phyloP scores from a whole-genome alignment of 2,329 filamentous ascomycete genomes.

The Ustulina deusta region DNA sequence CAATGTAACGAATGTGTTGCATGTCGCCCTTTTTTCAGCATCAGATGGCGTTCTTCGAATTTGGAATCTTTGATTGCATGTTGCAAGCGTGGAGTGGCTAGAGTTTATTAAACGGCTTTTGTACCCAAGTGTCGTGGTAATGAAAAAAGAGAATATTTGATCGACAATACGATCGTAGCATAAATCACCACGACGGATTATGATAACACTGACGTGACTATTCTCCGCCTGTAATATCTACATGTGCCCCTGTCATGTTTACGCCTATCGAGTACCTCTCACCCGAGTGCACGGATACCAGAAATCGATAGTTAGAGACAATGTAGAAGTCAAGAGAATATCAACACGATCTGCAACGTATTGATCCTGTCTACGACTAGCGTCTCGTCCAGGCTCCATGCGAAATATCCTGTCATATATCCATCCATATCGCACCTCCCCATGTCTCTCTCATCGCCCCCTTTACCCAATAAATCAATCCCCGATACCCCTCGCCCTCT shows the following conservation, averaged over 20 bases:
- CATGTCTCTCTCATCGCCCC: not conserved
- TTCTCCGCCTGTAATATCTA: not conserved
- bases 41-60: conserved; percentile 43
- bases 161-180: not conserved
- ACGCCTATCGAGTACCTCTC: not conserved
- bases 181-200: not conserved
- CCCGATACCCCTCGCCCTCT: conserved; percentile 24
- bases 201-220: not conserved
- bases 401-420: not conserved
- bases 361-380: not conserved
- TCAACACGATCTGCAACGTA: not conserved
- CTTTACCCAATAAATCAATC: conserved; percentile 1
- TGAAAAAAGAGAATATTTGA: not conserved
- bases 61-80: conserved; percentile 27
- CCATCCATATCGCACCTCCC: not conserved
- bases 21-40: conserved; percentile 34
- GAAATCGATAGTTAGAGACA: not conserved
- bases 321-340: not conserved
- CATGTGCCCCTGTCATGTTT: not conserved
- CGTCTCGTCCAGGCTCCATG: not conserved
- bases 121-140: not conserved
- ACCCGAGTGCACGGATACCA: not conserved
- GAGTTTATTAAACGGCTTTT: conserved; percentile 13
- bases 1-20: conserved; percentile 5
- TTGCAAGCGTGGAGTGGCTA: conserved; percentile 29